Base-by-base conservation (phyloP, 176 grass and related monocot species). In the Oryza australiensis region DNA sequence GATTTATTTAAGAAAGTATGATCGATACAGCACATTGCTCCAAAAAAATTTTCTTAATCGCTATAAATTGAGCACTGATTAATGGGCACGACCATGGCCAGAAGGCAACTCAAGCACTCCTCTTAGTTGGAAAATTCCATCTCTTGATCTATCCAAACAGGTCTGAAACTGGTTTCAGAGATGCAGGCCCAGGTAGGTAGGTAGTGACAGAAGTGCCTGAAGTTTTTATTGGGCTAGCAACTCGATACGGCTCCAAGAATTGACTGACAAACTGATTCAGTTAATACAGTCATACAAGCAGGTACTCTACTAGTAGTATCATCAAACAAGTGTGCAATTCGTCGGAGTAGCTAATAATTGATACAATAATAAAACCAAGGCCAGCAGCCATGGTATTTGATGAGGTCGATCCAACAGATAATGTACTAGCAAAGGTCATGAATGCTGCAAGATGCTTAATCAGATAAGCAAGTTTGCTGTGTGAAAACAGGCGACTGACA, bases 271-370 rank as follows among this genome's bases (percentile, higher is more conserved):
- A 73, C 27, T 27, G 1, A 49, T 26, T 10, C 14, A 35, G 51
- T 51, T 23, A 22, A 77, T 43, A 26, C 2, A 34, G 59, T 34
- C n/a, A 27, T 48, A n/a, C 28, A 38, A 55, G 18, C n/a, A 57
- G 12, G 27, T 8, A 26, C 3, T 41, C 26, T 35, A 23, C n/a
- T 10, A 79, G 6, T 42, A 57, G 10, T 42, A 43, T 49, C 27
- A 43, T 49, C 27, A 70, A 37, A 64, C 68, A 78, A 22, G 26
- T 9, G 40, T 10, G 0, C 29, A 77, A 32, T 45, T 79, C 48
- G 68, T 73, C 70, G 83, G 51, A 83, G 77, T 87, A 0, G 68
- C 5, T 66, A 43, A 76, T 80, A 60, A 72, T 80, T 77, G 68
- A 55, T 37, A 67, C 51, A n/a, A 20, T 81, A 63, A 41, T 22